Evolutionary conservation across 2,329 filamentous ascomycete species (phyloP).

Genomic region (Diatrype stigma): DNA sequence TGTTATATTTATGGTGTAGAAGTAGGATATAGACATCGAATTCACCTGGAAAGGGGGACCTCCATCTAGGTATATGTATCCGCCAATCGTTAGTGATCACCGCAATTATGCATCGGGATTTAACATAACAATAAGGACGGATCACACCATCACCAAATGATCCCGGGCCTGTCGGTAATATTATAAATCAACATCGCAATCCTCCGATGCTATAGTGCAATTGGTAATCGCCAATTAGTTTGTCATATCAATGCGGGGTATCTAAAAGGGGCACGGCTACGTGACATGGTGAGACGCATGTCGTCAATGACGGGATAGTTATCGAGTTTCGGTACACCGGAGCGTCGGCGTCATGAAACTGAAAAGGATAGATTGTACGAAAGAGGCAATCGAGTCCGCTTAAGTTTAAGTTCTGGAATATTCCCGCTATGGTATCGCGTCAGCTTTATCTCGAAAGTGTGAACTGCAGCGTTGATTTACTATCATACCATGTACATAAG

Average conservation of each 20-base stretch:
- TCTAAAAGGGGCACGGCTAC: background rate
- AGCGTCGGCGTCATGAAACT: background rate
- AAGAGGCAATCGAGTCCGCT: background rate
- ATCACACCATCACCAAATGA: too few relatives aligned
- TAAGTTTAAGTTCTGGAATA: too few relatives aligned
- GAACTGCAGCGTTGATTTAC: too few relatives aligned
- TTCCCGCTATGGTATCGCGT: too few relatives aligned
- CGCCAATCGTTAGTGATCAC: too few relatives aligned
- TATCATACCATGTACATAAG: too few relatives aligned
- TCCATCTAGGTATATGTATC: too few relatives aligned
- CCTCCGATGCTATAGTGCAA: background rate
- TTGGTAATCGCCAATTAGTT: background rate
- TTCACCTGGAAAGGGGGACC: too few relatives aligned
- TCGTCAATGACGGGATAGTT: background rate
- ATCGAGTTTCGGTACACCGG: background rate
- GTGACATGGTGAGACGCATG: background rate
- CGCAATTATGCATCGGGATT: too few relatives aligned
- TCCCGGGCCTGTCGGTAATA: background rate
- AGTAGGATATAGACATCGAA: too few relatives aligned
- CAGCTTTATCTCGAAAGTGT: too few relatives aligned
- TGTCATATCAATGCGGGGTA: background rate
- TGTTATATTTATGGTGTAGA: background rate
- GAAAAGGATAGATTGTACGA: background rate
- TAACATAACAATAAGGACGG: too few relatives aligned
- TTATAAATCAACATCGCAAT: slow-evolving; percentile 1